These are phyloP conservation scores for Pythium insidiosum DNA, from an alignment of 352 stramenopile species.

Conservation along the genomic window DNA sequence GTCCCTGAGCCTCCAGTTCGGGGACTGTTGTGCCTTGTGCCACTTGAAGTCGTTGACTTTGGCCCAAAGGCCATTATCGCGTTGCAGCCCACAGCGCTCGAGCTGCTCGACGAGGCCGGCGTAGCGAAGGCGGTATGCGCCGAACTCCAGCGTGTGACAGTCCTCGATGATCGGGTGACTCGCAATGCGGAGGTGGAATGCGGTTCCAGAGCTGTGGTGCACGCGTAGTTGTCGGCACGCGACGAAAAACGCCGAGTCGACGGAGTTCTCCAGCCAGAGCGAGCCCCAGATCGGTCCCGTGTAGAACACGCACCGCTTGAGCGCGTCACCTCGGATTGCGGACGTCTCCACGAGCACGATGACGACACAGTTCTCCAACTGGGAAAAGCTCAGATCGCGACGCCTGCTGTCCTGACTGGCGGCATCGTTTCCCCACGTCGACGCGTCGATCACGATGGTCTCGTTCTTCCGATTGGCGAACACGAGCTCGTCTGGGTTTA, in stretches of 20 bases:
- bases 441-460: conserved; percentile 59
- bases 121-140: conserved; percentile 64
- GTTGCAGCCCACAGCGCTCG: conserved; percentile 33
- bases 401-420: conserved; percentile 16
- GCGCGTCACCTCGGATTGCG: conserved; percentile 54
- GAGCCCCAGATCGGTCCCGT: conserved; percentile 74
- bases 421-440: conserved; percentile 26
- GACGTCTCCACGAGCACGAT: conserved; percentile 61
- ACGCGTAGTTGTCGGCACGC: conserved; percentile 84
- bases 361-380: conserved; percentile 64
- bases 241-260: conserved; percentile 70
- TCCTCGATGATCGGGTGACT: conserved; percentile 90
- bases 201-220: conserved; percentile 55
- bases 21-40: conserved; percentile 80
- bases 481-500: conserved; percentile 45
- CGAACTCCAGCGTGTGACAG: conserved; percentile 78
- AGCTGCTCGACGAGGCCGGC: conserved; percentile 52
- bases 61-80: conserved; percentile 64
- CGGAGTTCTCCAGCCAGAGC: conserved; percentile 79
- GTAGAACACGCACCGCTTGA: conserved; percentile 71
- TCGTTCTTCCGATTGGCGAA: conserved; percentile 47
- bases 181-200: conserved; percentile 73
- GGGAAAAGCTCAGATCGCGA: conserved; percentile 66
- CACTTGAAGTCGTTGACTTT: conserved; percentile 92
- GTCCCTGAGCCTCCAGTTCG: conserved; percentile 73